Percentiles rank a stretch among this genome's conserved stretches.
Conservation (phyloP, 164 flowering plant species). For the Vitis amurensis region DNA sequence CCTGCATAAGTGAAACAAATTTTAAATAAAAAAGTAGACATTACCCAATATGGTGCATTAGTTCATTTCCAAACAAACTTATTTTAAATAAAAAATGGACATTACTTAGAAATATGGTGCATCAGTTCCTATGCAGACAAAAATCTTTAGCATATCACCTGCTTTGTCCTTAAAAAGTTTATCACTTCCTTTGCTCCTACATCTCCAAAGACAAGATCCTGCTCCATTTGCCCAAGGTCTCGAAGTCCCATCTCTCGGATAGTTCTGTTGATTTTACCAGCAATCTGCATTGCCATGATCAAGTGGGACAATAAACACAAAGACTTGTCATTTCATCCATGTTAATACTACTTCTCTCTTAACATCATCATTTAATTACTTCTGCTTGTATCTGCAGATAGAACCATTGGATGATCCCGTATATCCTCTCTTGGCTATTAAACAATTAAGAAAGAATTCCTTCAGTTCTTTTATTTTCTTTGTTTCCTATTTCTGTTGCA, state of each 20-base stretch:
- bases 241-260: constrained; percentile 46
- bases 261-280: constrained; percentile 44
- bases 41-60: too few relatives aligned
- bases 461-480: neutral
- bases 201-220: constrained; percentile 62
- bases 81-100: neutral
- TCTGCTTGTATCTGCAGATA: neutral
- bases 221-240: constrained; percentile 55
- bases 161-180: constrained; percentile 39
- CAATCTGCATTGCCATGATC: constrained; percentile 29
- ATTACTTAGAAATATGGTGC: neutral
- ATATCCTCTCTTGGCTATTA: neutral
- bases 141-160: constrained; percentile 21
- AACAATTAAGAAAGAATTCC: neutral
- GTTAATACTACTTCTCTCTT: neutral
- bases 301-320: constrained; percentile 5
- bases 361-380: neutral
- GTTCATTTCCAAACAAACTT: neutral
- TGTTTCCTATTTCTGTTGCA: too few relatives aligned
- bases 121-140: neutral
- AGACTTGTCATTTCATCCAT: neutral
- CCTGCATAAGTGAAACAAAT: constrained; percentile 27
- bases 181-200: constrained; percentile 56
- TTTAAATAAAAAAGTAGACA: neutral
- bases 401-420: neutral